These are phyloP conservation scores for Begonia fuchsioides DNA, from an alignment of 306 rosid species.

Conservation along the genomic window DNA sequence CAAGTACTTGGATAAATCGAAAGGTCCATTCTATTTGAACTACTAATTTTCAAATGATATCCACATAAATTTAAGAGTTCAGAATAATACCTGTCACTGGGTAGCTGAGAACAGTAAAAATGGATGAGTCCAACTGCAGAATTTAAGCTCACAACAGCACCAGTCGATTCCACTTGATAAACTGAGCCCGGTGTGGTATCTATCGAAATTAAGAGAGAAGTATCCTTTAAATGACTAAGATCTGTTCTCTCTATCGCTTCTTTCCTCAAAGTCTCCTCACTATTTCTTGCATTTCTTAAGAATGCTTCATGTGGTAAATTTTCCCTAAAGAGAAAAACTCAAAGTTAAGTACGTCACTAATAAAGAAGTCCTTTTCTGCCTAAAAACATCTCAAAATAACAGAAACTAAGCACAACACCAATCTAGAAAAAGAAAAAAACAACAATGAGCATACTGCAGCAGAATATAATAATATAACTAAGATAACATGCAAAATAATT, in stretches of 20 bases:
- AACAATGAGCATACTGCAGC: no score
- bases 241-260: conserved; percentile 99
- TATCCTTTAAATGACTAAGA: conserved; percentile 81
- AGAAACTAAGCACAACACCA: background rate
- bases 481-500: no score
- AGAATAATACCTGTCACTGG: conserved; percentile 77
- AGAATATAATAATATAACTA: no score
- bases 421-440: background rate
- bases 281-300: conserved; percentile 85
- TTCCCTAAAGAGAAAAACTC: conserved; percentile 27
- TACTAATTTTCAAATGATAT: no score
- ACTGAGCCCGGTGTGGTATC: conserved; percentile 72
- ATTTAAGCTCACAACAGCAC: conserved; percentile 95
- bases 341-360: background rate
- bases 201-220: conserved; percentile 69
- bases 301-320: conserved; percentile 94
- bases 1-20: no score
- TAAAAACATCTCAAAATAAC: conserved; percentile 3
- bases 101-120: conserved; percentile 98
- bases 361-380: conserved; percentile 10
- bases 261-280: conserved; percentile 89
- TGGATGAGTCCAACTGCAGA: conserved; percentile 95
- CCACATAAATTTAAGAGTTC: background rate
- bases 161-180: conserved; percentile 94
- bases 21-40: no score